These are phyloP conservation scores for Lachancea thermotolerans DNA, from an alignment of 805 yeast species.

Conservation along the genomic window DNA sequence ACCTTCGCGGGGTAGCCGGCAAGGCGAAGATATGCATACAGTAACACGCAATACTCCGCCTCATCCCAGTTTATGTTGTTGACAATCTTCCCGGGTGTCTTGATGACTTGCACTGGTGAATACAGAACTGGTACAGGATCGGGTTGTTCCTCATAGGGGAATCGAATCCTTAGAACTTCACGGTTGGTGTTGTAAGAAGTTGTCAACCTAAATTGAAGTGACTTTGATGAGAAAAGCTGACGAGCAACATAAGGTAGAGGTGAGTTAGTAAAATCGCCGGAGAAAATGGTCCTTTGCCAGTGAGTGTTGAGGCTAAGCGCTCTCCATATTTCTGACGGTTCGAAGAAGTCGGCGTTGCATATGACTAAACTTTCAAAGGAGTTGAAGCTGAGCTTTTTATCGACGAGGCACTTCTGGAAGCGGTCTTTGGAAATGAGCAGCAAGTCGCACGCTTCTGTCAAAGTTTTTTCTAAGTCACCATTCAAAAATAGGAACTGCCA, in stretches of 20 bases:
- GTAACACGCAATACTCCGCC: conserved; percentile 41
- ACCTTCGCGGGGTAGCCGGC: conserved; percentile 36
- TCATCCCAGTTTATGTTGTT: conserved; percentile 32
- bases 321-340: conserved; percentile 2
- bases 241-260: conserved; percentile 3
- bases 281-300: conserved; percentile 1
- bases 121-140: not conserved
- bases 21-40: conserved; percentile 41
- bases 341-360: conserved; percentile 5
- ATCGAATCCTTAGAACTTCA: conserved; percentile 1
- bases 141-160: not conserved
- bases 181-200: conserved; percentile 1
- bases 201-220: not conserved
- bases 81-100: not conserved
- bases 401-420: not conserved
- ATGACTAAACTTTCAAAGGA: conserved; percentile 2
- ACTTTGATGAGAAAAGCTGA: not conserved
- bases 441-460: conserved; percentile 1
- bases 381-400: not conserved
- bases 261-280: conserved; percentile 1
- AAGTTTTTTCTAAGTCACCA: not conserved
- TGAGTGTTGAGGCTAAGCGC: not conserved
- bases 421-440: not conserved
- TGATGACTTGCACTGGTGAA: not conserved
- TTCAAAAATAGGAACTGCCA: not conserved